Percentiles rank a stretch among this genome's conserved stretches.
Conservation (phyloP, 2,329 filamentous ascomycete genomes). For the Pseudogymnoascus sp. region DNA sequence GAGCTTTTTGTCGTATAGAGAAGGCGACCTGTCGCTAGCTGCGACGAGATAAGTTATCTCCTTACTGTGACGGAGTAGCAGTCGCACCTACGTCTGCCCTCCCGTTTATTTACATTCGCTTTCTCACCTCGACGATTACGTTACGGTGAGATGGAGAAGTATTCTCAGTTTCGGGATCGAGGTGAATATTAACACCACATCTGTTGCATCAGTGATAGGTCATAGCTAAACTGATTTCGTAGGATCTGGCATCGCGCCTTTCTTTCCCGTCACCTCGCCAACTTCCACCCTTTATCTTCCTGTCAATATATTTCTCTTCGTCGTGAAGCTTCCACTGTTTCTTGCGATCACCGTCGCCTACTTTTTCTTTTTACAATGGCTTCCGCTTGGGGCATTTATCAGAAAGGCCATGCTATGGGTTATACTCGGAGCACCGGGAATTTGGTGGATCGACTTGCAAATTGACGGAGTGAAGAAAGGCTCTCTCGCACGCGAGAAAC, state of each 20-base stretch:
- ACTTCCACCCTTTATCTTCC: constrained; percentile 57
- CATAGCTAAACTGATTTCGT: constrained; percentile 23
- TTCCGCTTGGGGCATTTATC: constrained; percentile 61
- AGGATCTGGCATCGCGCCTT: constrained; percentile 96
- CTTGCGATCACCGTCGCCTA: constrained; percentile 61
- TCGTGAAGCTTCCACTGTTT: constrained; percentile 74
- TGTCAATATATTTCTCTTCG: constrained; percentile 66
- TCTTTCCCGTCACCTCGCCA: constrained; percentile 72
- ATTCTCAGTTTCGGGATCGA: constrained; percentile 68
- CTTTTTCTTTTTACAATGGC: constrained; percentile 75
- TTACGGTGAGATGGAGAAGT: constrained; percentile 58
- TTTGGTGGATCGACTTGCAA: constrained; percentile 99
- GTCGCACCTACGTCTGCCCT: constrained; percentile 5
- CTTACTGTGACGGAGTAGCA: constrained; percentile 1
- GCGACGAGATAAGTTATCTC: constrained; percentile 10
- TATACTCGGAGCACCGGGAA: constrained; percentile 79
- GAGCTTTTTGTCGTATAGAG: constrained; percentile 9
- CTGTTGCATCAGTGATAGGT: constrained; percentile 19
- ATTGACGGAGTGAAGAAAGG: constrained; percentile 94
- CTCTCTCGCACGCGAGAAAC: constrained; percentile 66
- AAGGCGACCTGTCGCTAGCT: constrained; percentile 11
- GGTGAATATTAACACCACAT: constrained; percentile 39
- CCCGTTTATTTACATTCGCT: not conserved
- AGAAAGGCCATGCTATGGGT: constrained; percentile 86
- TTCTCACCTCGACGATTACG: constrained; percentile 2